Conservation (phyloP, 495 filamentous ascomycete genomes). For the Rostrohypoxylon terebratum region DNA sequence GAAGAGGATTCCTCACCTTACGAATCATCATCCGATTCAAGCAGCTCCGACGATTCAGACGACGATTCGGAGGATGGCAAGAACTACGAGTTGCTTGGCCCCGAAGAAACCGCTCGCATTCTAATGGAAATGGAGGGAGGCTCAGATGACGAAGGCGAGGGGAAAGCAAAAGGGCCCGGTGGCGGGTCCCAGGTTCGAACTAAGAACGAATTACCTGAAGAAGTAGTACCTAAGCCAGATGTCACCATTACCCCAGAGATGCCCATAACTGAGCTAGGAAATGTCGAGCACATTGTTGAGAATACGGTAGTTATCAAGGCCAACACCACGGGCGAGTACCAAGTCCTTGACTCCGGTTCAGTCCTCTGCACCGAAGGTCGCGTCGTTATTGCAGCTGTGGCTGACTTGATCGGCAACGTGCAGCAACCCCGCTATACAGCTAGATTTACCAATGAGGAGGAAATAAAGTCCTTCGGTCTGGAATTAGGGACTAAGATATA, state of each 20-base stretch:
- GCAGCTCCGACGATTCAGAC: conserved; percentile 67
- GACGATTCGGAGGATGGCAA: conserved; percentile 75
- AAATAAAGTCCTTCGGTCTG: conserved; percentile 74
- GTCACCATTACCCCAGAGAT: conserved; percentile 78
- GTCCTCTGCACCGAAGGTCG: conserved; percentile 84
- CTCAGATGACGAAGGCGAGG: conserved; percentile 76
- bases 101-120: conserved; percentile 81
- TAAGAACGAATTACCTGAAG: conserved; percentile 77
- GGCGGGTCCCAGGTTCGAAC: conserved; percentile 67
- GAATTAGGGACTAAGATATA: conserved; percentile 73
- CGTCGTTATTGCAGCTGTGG: conserved; percentile 78
- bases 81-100: conserved; percentile 75
- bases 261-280: conserved; percentile 78
- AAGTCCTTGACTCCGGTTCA: conserved; percentile 84
- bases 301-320: conserved; percentile 83
- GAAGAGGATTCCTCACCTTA: conserved; percentile 74
- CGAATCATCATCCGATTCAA: conserved; percentile 60
- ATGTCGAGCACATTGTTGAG: conserved; percentile 77
- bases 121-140: conserved; percentile 79
- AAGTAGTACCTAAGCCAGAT: conserved; percentile 76
- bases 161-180: conserved; percentile 57
- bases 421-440: conserved; percentile 85
- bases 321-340: conserved; percentile 79
- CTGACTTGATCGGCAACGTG: conserved; percentile 85
- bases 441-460: conserved; percentile 71